Evolutionary conservation across 805 yeast genomes (phyloP).

Genomic region (Myxozyma monticola): DNA sequence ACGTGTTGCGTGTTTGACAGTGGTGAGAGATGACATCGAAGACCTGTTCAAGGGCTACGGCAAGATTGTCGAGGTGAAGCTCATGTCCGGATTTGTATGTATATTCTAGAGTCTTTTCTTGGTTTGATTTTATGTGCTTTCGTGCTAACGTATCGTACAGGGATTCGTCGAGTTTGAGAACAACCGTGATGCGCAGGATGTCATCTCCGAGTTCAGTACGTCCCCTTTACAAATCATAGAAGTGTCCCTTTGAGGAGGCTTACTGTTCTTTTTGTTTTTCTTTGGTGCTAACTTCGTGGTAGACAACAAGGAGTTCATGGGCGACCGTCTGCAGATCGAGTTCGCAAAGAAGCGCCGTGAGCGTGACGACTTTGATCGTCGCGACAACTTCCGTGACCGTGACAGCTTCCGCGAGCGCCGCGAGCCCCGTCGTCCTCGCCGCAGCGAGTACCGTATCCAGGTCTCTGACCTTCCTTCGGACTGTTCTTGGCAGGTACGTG

Average conservation of each 20-base stretch:
- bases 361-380: slow-evolving; percentile 23
- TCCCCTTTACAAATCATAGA: background rate
- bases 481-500: slow-evolving; percentile 38
- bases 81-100: slow-evolving; percentile 46
- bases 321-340: slow-evolving; percentile 39
- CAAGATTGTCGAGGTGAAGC: slow-evolving; percentile 53
- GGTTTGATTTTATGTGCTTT: background rate
- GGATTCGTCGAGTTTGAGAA: slow-evolving; percentile 39
- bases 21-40: slow-evolving; percentile 44
- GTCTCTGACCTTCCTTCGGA: slow-evolving; percentile 35
- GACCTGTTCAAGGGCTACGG: slow-evolving; percentile 54
- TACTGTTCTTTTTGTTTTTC: no score
- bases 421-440: slow-evolving; percentile 32
- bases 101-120: background rate
- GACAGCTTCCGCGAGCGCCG: slow-evolving; percentile 27
- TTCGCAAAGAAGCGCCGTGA: slow-evolving; percentile 39
- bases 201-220: slow-evolving; percentile 33
- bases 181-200: slow-evolving; percentile 37
- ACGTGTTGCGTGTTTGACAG: slow-evolving; percentile 7
- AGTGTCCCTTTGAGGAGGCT: no score
- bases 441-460: slow-evolving; percentile 33
- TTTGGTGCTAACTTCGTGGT: slow-evolving; percentile 2
- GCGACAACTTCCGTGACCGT: slow-evolving; percentile 21
- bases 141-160: slow-evolving; percentile 5
- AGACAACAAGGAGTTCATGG: slow-evolving; percentile 39